A percentile compares a stretch with the other conserved stretches of the same genome.
phyloP scores from a whole-genome alignment of 148 eudicot species.

The Polygonum aviculare region DNA sequence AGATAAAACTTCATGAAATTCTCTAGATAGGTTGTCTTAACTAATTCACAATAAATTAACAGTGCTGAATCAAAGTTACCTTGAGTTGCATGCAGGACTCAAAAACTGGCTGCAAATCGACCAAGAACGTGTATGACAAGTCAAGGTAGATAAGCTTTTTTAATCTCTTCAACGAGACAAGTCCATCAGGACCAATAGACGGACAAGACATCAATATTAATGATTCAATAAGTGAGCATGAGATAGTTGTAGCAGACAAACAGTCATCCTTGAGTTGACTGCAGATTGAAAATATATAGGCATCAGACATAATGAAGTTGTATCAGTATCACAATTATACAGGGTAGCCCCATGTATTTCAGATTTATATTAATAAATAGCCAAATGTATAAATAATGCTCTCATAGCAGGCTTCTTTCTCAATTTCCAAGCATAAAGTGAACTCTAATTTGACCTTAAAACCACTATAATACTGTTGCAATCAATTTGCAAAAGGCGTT shows the following conservation, averaged over 20 bases:
- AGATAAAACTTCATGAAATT: neutral
- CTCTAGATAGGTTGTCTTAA: neutral
- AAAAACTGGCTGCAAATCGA: constrained; percentile 72
- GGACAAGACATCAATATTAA: constrained; percentile 92
- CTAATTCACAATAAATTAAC: neutral
- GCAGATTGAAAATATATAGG: constrained; percentile 16
- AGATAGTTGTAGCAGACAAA: constrained; percentile 76
- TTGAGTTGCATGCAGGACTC: constrained; percentile 64
- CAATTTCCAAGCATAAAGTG: neutral
- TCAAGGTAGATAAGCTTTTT: constrained; percentile 70
- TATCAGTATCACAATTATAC: neutral
- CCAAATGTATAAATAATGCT: neutral
- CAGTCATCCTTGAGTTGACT: constrained; percentile 88
- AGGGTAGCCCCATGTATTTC: neutral
- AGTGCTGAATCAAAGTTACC: constrained; percentile 26
- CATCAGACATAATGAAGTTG: neutral
- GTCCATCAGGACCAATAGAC: constrained; percentile 84
- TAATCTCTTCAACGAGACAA: constrained; percentile 54
- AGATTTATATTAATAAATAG: neutral
- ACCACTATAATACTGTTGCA: neutral
- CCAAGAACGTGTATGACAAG: constrained; percentile 86
- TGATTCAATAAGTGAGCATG: constrained; percentile 72
- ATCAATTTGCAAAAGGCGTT: neutral
- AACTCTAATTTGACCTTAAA: neutral
- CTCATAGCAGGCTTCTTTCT: neutral